Evolutionary conservation across 495 filamentous ascomycete genomes (phyloP), one percentile per base, ranked within the genome.

Genomic region (Echria macrotheca): DNA sequence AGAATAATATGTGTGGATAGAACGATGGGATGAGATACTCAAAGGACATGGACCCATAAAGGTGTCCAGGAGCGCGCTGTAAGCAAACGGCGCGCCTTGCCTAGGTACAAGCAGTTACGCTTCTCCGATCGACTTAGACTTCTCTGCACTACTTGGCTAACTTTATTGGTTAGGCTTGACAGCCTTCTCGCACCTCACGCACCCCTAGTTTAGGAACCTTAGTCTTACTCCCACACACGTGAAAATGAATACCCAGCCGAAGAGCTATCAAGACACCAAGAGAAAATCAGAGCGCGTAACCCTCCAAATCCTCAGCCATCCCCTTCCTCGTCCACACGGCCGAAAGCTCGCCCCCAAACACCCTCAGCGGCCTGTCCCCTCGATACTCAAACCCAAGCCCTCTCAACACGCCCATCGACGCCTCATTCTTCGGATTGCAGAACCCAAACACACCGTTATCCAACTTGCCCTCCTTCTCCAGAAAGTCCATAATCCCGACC

Each of bases 371-470:
- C 17, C 44, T 50, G 33, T 61, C 22, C 0, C 68, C 66, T 3
- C 55, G 43, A 15, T 60, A 55, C 9, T 57, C 37, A 48, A 71
- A 58, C 4, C 66, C 69, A 39, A 68, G 14, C 4, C 65, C 70
- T 32, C 58, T 57, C 29, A 71, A 57, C 3, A 69, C 61, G 4
- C 51, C 57, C 6, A 40, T 55, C 35, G 62, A 63, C 18, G 52
- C 54, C 9, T 47, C 23, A 47, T 71, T 63, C 8, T 36, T 25
- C 3, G 57, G 41, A 15, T 52, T 31, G 24, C 54, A 63, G 9
- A 69, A 60, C 17, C 55, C 55, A 8, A 58, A 22, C 2, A 55
- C 33, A n/a, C n/a, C n/a, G 9, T 55, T 58, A 53, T 56, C 40
- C 6, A 65, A 41, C 0, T 60, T 61, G 12, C 47, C 44, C 6